These are phyloP conservation scores for Hypoxylon sp. DNA, from an alignment of 2,329 filamentous ascomycete genomes.

Conservation along the genomic window DNA sequence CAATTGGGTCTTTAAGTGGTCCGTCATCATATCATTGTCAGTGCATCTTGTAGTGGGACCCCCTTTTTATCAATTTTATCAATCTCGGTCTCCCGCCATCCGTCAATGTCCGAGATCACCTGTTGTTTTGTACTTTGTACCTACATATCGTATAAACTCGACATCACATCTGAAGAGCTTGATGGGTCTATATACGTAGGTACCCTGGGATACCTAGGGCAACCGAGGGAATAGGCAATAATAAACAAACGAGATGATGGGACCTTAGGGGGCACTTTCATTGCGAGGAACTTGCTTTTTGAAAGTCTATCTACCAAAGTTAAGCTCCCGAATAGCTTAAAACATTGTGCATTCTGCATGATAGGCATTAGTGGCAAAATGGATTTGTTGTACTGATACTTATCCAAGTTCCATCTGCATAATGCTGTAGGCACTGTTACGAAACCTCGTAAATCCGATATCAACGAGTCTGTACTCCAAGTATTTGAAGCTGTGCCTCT, in stretches of 20 bases:
- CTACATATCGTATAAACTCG: slow-evolving; percentile 10
- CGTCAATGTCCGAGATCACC: slow-evolving; percentile 46
- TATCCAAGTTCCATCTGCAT: slow-evolving; percentile 12
- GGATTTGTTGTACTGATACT: slow-evolving; percentile 9
- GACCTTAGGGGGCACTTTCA: slow-evolving; percentile 2
- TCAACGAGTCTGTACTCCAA: slow-evolving; percentile 7
- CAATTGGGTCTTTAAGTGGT: slow-evolving; percentile 32
- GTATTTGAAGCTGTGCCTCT: slow-evolving; percentile 9
- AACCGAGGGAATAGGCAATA: not conserved
- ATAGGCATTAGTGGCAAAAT: slow-evolving; percentile 29
- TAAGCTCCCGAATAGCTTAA: slow-evolving; percentile 19
- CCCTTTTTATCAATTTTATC: slow-evolving; percentile 46
- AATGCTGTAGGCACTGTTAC: slow-evolving; percentile 9
- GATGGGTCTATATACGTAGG: not conserved
- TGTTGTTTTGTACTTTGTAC: slow-evolving; percentile 37
- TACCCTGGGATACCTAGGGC: not conserved
- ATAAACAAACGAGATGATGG: not conserved
- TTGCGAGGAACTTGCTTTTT: slow-evolving; percentile 8
- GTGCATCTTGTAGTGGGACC: slow-evolving; percentile 28
- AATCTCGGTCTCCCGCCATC: slow-evolving; percentile 34
- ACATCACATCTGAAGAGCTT: too few species aligned
- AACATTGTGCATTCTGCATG: slow-evolving; percentile 30
- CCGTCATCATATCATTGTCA: slow-evolving; percentile 44
- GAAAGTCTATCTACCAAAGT: slow-evolving; percentile 13
- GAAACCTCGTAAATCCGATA: slow-evolving; percentile 35